A percentile compares a stretch with the other conserved stretches of the same genome.
These are phyloP conservation scores for Salicornia ramosissima DNA, from an alignment of 148 eudicot species.

Conservation along the genomic window DNA sequence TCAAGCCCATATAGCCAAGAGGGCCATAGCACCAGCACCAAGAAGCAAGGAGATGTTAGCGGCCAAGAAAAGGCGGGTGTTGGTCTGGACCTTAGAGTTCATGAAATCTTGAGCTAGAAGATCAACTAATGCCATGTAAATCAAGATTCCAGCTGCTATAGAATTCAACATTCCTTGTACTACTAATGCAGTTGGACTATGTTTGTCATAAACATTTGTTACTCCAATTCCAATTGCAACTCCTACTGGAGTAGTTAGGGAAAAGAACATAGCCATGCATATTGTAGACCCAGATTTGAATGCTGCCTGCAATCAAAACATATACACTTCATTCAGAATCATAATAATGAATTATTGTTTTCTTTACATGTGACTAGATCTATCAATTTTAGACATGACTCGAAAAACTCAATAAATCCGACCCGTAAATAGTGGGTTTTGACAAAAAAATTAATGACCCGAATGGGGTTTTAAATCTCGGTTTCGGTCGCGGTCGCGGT, in stretches of 20 bases:
- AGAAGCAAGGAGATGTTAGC: slow-evolving; percentile 22
- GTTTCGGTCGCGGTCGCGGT: too few relatives aligned
- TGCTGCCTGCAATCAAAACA: slow-evolving; percentile 26
- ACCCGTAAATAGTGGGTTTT: too few relatives aligned
- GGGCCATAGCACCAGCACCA: slow-evolving; percentile 40
- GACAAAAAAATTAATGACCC: too few relatives aligned
- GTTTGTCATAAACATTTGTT: slow-evolving; percentile 32
- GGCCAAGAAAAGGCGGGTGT: slow-evolving; percentile 30
- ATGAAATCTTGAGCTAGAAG: slow-evolving; percentile 47
- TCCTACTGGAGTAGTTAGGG: slow-evolving; percentile 41
- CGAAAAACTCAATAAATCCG: too few relatives aligned
- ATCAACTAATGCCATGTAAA: slow-evolving; percentile 49
- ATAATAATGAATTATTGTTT: background rate
- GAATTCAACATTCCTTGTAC: slow-evolving; percentile 42
- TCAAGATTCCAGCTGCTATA: slow-evolving; percentile 37
- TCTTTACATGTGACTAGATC: too few relatives aligned
- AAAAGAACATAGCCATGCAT: slow-evolving; percentile 38
- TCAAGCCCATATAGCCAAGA: slow-evolving; percentile 47
- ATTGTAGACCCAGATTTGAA: slow-evolving; percentile 30
- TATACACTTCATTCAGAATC: too few relatives aligned
- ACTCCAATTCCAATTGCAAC: slow-evolving; percentile 37
- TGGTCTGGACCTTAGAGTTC: slow-evolving; percentile 35
- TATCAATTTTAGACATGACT: too few relatives aligned
- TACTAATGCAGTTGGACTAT: slow-evolving; percentile 34
- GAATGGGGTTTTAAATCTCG: too few relatives aligned